phyloP scores from a whole-genome alignment of 1,139 yeast species.

The Geotrichum fermentans region DNA sequence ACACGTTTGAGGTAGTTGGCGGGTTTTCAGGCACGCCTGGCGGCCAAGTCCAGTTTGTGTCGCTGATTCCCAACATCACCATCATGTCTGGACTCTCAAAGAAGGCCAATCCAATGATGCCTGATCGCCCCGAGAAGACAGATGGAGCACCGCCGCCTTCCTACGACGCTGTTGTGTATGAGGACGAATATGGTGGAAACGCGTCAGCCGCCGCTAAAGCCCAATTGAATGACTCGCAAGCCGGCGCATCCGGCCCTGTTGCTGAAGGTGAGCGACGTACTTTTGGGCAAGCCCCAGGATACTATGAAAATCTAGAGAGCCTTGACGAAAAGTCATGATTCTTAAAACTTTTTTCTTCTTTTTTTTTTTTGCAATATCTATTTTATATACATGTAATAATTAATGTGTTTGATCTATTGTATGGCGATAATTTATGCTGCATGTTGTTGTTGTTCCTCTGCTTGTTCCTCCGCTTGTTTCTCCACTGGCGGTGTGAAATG shows the following conservation, averaged over 20 bases:
- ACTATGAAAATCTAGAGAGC: constrained; percentile 24
- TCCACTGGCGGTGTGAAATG: constrained; percentile 4
- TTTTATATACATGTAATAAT: neutral
- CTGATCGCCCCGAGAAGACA: constrained; percentile 13
- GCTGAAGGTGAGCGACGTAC: constrained; percentile 19
- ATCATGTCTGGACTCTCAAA: constrained; percentile 12
- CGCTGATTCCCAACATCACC: constrained; percentile 3
- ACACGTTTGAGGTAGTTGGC: constrained; percentile 43
- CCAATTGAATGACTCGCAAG: neutral
- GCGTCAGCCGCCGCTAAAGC: constrained; percentile 4
- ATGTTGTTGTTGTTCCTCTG: neutral
- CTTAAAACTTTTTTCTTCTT: neutral
- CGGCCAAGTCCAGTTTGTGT: constrained; percentile 21
- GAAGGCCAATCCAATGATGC: constrained; percentile 3
- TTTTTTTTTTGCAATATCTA: neutral
- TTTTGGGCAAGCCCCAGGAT: constrained; percentile 28
- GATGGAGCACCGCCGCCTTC: constrained; percentile 22
- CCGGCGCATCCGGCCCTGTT: neutral
- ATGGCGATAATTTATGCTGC: neutral
- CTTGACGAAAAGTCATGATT: constrained; percentile 15
- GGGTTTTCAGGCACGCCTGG: constrained; percentile 41
- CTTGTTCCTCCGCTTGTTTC: neutral
- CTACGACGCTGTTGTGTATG: constrained; percentile 24
- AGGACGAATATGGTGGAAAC: constrained; percentile 8
- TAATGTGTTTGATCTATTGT: neutral